Evolutionary conservation across 2,329 filamentous ascomycete genomes (phyloP).

Genomic region (Diaporthe citriasiana): DNA sequence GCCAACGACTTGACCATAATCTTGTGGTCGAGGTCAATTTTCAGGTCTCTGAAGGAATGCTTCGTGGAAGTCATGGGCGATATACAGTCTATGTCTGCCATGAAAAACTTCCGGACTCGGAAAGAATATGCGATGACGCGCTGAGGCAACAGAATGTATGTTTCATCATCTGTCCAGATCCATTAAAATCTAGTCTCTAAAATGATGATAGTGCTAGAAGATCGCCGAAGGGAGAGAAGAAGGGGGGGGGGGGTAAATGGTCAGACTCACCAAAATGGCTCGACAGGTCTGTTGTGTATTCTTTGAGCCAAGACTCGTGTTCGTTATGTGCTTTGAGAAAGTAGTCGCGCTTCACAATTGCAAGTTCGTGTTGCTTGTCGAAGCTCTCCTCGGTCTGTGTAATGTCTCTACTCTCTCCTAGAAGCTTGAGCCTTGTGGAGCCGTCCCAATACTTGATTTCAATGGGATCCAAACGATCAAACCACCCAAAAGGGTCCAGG

Average conservation of each 20-base stretch:
- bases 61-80: not conserved
- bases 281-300: not conserved
- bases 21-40: constrained; percentile 23
- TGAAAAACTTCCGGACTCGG: constrained; percentile 33
- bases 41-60: constrained; percentile 21
- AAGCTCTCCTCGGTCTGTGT: not conserved
- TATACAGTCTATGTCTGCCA: constrained; percentile 23
- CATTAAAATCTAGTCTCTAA: not conserved
- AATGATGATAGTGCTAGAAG: no score
- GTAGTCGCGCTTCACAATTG: not conserved
- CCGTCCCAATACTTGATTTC: constrained; percentile 9
- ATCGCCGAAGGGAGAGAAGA: not conserved
- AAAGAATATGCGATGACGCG: constrained; percentile 24
- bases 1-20: constrained; percentile 22
- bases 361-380: no score
- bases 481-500: not conserved
- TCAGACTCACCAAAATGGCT: constrained; percentile 4
- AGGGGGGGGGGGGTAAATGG: no score
- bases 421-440: not conserved
- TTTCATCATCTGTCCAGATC: not conserved
- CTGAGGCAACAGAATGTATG: constrained; percentile 15
- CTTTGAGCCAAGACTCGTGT: not conserved
- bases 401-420: not conserved
- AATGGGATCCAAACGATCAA: not conserved
- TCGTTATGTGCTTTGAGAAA: not conserved